A percentile compares a stretch with the other conserved stretches of the same genome.
phyloP scores from a whole-genome alignment of 805 yeast species.

The Candida parachauliodes region DNA sequence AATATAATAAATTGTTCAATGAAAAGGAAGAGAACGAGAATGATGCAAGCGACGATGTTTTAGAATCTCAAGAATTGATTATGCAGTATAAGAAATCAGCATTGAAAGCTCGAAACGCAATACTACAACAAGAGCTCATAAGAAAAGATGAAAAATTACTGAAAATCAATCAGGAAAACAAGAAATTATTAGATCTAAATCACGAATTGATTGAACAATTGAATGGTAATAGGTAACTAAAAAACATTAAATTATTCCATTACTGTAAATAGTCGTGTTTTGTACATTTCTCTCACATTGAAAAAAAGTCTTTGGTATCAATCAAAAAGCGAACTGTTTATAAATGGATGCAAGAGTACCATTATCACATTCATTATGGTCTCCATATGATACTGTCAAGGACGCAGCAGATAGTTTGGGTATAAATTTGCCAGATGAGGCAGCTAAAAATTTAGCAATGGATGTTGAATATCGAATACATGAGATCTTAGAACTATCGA shows the following conservation, averaged over 20 bases:
- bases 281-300: background rate
- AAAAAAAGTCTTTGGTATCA: background rate
- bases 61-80: conserved; percentile 7
- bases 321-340: too few relatives aligned
- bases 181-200: conserved; percentile 27
- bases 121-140: conserved; percentile 20
- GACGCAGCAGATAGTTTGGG: conserved; percentile 96
- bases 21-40: conserved; percentile 7
- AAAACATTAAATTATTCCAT: background rate
- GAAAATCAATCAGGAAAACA: conserved; percentile 23
- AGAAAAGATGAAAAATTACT: conserved; percentile 20
- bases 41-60: conserved; percentile 4
- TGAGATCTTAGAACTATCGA: conserved; percentile 92
- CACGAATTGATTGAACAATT: conserved; percentile 18
- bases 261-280: background rate
- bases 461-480: conserved; percentile 97
- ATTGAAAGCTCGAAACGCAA: conserved; percentile 15
- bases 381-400: conserved; percentile 93
- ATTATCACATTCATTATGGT: conserved; percentile 89
- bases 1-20: conserved; percentile 1
- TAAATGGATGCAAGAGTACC: conserved; percentile 50
- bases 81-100: conserved; percentile 14
- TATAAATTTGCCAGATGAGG: conserved; percentile 81
- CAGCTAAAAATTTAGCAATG: conserved; percentile 93
- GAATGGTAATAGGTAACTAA: background rate